These are phyloP conservation scores for Caryocar brasiliense DNA, from an alignment of 441 rosid species.

Conservation along the genomic window DNA sequence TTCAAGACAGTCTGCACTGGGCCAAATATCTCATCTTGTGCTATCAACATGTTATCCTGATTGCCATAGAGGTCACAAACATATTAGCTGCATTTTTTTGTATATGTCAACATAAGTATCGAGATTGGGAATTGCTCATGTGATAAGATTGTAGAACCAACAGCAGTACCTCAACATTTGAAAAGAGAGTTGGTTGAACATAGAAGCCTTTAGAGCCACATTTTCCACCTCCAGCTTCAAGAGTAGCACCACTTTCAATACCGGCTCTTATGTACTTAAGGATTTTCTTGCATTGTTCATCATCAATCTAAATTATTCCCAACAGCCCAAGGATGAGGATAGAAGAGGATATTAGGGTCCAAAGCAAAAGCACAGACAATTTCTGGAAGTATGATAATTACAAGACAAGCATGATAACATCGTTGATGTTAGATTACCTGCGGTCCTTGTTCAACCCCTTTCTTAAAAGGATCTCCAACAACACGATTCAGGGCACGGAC, in stretches of 20 bases:
- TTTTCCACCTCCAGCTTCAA: conserved; percentile 75
- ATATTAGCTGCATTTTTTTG: background rate
- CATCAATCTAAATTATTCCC: conserved; percentile 44
- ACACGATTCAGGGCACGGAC: conserved; percentile 59
- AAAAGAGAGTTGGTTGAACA: conserved; percentile 84
- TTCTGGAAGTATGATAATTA: no score
- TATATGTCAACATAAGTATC: no score
- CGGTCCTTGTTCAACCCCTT: conserved; percentile 80
- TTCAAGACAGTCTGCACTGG: conserved; percentile 87
- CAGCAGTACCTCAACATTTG: conserved; percentile 68
- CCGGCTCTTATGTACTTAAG: conserved; percentile 65
- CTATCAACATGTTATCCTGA: conserved; percentile 80
- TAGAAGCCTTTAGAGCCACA: conserved; percentile 65
- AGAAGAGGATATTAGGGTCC: no score
- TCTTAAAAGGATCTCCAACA: conserved; percentile 84
- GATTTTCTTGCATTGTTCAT: conserved; percentile 62
- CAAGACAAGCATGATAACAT: no score
- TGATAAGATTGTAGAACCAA: no score
- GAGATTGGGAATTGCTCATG: no score
- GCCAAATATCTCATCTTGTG: conserved; percentile 82
- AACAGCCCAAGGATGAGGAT: no score
- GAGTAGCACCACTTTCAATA: conserved; percentile 59
- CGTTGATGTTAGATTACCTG: conserved; percentile 52
- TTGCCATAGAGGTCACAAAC: background rate
- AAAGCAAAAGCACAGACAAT: no score